A percentile compares a stretch with the other conserved stretches of the same genome.
Conservation (phyloP, 305 asterid species). For the Fraxinus ornus region DNA sequence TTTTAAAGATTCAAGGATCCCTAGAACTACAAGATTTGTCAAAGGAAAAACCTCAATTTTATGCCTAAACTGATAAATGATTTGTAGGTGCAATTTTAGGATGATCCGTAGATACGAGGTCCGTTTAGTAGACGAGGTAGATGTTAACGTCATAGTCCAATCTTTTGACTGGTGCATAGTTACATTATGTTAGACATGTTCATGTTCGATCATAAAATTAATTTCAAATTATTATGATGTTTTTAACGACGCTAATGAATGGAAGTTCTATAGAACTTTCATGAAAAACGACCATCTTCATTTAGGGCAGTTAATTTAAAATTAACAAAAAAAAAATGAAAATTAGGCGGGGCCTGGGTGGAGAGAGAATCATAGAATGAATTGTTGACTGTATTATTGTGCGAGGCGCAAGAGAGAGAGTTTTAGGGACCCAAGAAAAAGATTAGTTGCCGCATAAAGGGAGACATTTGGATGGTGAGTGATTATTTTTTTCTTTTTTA, state of each 20-base stretch:
- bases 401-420: slow-evolving; percentile 5
- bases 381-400: slow-evolving; percentile 42
- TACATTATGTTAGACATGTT: not conserved
- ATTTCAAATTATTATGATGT: not conserved
- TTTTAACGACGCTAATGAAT: too few species aligned
- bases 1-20: not conserved
- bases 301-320: not conserved
- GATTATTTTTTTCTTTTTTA: too few species aligned
- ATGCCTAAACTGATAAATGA: not conserved
- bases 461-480: slow-evolving; percentile 24
- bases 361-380: slow-evolving; percentile 23
- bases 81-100: not conserved
- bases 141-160: too few species aligned
- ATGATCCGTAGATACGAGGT: not conserved
- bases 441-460: slow-evolving; percentile 37
- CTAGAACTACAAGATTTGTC: not conserved
- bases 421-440: slow-evolving; percentile 35
- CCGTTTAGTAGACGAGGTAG: not conserved
- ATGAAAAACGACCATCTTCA: not conserved
- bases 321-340: not conserved
- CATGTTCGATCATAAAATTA: too few species aligned
- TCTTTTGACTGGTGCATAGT: not conserved
- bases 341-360: not conserved
- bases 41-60: not conserved
- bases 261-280: not conserved